phyloP scores from a whole-genome alignment of 441 rosid species.

The Eutrema salsugineum region DNA sequence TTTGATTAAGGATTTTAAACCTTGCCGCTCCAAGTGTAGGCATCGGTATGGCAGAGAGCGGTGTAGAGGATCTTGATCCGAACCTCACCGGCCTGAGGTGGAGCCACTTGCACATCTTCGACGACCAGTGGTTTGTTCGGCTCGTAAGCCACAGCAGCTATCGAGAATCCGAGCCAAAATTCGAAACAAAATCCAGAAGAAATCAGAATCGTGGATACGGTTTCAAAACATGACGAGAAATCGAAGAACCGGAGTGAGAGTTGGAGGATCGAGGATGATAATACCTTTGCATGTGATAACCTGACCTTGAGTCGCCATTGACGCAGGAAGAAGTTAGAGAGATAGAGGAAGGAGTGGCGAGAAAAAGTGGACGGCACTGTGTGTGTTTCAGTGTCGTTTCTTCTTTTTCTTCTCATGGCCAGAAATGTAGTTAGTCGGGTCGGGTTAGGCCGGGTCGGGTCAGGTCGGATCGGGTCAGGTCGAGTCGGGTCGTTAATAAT shows the following conservation, averaged over 20 bases:
- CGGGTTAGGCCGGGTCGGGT: neutral
- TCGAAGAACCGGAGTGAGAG: neutral
- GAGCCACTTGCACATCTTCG: constrained; percentile 88
- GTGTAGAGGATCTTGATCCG: constrained; percentile 81
- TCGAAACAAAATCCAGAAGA: constrained; percentile 16
- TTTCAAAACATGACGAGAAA: neutral
- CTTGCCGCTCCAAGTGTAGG: constrained; percentile 99
- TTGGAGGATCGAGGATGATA: neutral
- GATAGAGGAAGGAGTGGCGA: neutral
- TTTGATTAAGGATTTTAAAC: constrained; percentile 23
- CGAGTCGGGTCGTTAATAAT: constrained; percentile 5
- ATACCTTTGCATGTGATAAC: constrained; percentile 94
- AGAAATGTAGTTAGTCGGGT: neutral
- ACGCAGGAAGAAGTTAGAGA: neutral
- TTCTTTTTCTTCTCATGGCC: neutral
- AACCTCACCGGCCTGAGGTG: constrained; percentile 97
- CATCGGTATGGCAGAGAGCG: constrained; percentile 96
- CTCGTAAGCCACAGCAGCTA: constrained; percentile 96
- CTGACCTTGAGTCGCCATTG: constrained; percentile 79
- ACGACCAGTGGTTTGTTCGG: constrained; percentile 78
- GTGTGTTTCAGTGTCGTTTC: neutral
- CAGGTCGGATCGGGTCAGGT: neutral
- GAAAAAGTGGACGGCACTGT: neutral
- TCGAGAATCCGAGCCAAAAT: neutral
- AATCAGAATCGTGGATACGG: constrained; percentile 9